Evolutionary conservation across 2,329 filamentous ascomycete species (phyloP), one percentile per base, ranked within the genome.

Genomic region (Cladosporium sp.): DNA sequence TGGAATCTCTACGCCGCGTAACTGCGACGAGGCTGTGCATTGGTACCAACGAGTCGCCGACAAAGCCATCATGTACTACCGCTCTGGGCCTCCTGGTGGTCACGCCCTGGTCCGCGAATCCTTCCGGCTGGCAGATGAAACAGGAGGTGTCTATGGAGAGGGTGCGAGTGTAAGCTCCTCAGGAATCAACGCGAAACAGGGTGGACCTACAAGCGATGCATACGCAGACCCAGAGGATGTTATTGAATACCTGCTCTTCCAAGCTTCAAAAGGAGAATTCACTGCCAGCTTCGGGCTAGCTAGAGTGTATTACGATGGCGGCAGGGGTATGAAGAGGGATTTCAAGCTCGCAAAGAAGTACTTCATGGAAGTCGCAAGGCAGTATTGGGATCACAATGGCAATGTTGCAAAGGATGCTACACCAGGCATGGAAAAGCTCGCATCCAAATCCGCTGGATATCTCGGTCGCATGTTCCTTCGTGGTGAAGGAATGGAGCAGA

Each of bases 41-140:
- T 96, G 94, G 81, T 99, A 99, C 83, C 96, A 95, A 79, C 86
- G 87, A 62, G 95, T 96, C 1, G 95, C 96, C 3, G 92, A 97
- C 78, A 97, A 97, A 80, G 93, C 93, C 10, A 92, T 99, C 67
- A 82, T 84, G 10, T 97, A 92, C 86, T 92, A 92, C 77, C 88
- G 92, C 55, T 92, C 92, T 4, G 96, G 95, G 0, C 94, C 95
- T 1, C 94, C 95, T 0, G 94, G 94, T 12, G 95, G 95, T 4
- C 89, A 90, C 79, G 84, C 86, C 36, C 89, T 96, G 83, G 84
- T 90, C 2, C 86, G 87, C 34, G 91, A 97, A 74, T 87, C 90
- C 7, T 96, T 92, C 80, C 88, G 92, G 65, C 91, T 97, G 73
- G 92, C 93, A 3, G 96, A 99, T 74, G 92, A 97, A 59, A 83